Percentiles rank a stretch among this genome's conserved stretches.
Conservation (phyloP, 305 asterid genomes). For the Solanum chacoense region DNA sequence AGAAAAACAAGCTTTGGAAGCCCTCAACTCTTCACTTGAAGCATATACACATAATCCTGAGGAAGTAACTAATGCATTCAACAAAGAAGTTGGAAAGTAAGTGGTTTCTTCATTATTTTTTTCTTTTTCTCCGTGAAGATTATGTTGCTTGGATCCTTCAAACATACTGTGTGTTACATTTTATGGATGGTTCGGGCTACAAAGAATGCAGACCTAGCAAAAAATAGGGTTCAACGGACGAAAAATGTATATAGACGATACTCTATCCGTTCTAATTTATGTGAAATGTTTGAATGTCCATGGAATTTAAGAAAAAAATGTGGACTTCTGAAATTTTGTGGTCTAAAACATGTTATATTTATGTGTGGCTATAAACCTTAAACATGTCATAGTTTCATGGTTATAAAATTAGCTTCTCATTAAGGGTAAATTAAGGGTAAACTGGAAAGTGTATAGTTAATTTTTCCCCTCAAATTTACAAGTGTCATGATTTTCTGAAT, state of each 20-base stretch:
- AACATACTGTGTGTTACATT: not conserved
- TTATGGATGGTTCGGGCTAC: fast-evolving
- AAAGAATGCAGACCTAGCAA: not conserved
- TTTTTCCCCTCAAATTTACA: not conserved
- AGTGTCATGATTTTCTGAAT: not conserved
- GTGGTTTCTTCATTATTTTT: conserved; percentile 13
- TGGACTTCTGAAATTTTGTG: not conserved
- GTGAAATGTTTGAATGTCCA: not conserved
- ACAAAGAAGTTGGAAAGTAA: conserved; percentile 49
- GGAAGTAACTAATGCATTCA: conserved; percentile 32
- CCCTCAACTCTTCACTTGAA: conserved; percentile 29
- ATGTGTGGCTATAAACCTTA: not conserved
- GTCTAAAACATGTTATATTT: not conserved
- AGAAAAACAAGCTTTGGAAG: conserved; percentile 25
- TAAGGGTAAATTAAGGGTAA: not conserved
- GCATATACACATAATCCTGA: conserved; percentile 54
- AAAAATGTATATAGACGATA: not conserved
- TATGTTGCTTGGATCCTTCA: not conserved
- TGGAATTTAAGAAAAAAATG: not conserved
- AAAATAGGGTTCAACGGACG: not conserved
- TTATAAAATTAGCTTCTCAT: not conserved
- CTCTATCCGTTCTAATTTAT: not conserved
- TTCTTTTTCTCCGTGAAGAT: not conserved
- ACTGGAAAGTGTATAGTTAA: not conserved
- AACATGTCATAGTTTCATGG: not conserved